These are phyloP conservation scores for Trapa bicornis DNA, from an alignment of 345 rosid species.

Conservation along the genomic window DNA sequence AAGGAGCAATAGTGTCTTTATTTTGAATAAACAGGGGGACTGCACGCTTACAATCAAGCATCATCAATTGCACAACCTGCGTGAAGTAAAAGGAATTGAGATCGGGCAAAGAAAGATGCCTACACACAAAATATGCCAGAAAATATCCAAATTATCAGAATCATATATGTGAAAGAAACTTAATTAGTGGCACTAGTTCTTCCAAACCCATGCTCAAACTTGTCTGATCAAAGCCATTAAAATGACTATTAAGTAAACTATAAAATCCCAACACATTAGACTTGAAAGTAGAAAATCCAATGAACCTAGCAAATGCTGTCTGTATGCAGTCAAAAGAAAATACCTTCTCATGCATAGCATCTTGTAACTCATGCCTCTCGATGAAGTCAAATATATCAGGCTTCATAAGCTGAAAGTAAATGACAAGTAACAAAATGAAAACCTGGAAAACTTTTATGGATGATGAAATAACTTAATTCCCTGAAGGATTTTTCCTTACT, in stretches of 20 bases:
- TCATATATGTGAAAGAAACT: background rate
- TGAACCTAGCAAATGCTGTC: background rate
- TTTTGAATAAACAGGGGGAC: constrained; percentile 69
- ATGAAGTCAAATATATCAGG: constrained; percentile 77
- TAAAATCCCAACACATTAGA: background rate
- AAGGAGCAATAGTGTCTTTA: constrained; percentile 65
- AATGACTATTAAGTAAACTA: background rate
- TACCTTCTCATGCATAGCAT: constrained; percentile 89
- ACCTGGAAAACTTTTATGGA: background rate
- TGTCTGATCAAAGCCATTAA: background rate
- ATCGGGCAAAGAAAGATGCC: background rate
- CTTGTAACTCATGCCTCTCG: constrained; percentile 76
- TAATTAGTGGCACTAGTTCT: background rate
- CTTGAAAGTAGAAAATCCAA: background rate
- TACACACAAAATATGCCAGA: constrained; percentile 8
- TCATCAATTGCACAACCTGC: constrained; percentile 90
- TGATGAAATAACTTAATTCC: background rate
- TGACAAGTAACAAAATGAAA: background rate
- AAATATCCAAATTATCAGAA: background rate
- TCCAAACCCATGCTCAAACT: background rate
- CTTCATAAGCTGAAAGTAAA: constrained; percentile 74
- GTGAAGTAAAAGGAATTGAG: constrained; percentile 9
- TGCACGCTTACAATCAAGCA: constrained; percentile 76
- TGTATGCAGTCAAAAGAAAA: constrained; percentile 1
- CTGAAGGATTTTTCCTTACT: background rate